Evolutionary conservation across 345 rosid species (phyloP).

Genomic region (Aquilaria malaccensis): DNA sequence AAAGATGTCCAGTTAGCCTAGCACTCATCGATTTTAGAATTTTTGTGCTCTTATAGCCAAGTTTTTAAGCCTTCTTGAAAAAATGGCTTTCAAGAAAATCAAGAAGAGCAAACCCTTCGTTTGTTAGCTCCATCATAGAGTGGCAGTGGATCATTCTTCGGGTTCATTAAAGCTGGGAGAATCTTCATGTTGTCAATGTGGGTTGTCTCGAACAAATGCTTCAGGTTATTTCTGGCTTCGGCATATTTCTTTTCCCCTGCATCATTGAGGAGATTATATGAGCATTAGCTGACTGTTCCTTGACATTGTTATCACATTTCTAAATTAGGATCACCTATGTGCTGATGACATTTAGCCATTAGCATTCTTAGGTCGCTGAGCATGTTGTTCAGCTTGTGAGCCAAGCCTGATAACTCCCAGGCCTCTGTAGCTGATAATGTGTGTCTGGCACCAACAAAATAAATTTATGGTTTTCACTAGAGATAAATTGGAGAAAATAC

Average conservation of each 20-base stretch:
- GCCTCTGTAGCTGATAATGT: slow-evolving; percentile 44
- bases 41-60: no score
- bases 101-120: slow-evolving; percentile 22
- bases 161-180: slow-evolving; percentile 33
- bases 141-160: slow-evolving; percentile 38
- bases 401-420: slow-evolving; percentile 65
- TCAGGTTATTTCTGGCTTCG: slow-evolving; percentile 28
- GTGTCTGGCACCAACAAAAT: slow-evolving; percentile 29
- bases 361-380: slow-evolving; percentile 29
- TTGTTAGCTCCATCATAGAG: slow-evolving; percentile 34
- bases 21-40: no score
- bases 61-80: no score
- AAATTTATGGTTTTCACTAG: background rate
- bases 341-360: slow-evolving; percentile 23
- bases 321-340: slow-evolving; percentile 31
- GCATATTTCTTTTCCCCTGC: slow-evolving; percentile 33
- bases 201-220: slow-evolving; percentile 19
- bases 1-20: no score
- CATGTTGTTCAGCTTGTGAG: slow-evolving; percentile 47
- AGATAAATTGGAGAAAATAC: background rate
- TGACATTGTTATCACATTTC: background rate
- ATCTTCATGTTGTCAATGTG: slow-evolving; percentile 43
- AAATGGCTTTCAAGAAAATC: no score
- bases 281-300: no score
- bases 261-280: background rate